Base-by-base conservation (phyloP, 768 basidiomycete genomes). In the Cystobasidium tubakii region DNA sequence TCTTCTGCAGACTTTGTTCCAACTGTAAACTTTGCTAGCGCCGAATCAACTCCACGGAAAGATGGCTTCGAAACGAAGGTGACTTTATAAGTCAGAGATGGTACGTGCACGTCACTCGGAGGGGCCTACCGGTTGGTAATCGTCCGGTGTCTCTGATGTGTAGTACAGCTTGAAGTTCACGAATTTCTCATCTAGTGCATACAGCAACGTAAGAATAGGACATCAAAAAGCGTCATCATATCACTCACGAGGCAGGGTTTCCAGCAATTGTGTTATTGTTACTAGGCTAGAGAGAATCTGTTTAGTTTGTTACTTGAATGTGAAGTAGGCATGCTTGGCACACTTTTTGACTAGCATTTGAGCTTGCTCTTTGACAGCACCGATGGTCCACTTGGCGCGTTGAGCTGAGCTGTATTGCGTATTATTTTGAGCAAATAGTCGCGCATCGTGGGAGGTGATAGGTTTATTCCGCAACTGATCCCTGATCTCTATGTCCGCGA, bases 81-180 rank as follows among this genome's bases (percentile, higher is more conserved):
- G 31, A 21, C 6, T 1, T 50, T 10, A 39, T 10, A 36, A 15
- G 34, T 0, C 60, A 34, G n/a, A 31, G n/a, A 42, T 10, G 25
- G 31, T 36, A 31, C 71, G 42, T 12, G 76, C 74, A 31, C 60
- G 57, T 92, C 6, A 39, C 21, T 9, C 21, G 7, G n/a, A 17
- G 46, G 46, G 92, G 80, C 88, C 83, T 0, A 89, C 89, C 4
- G 92, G 92, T 79, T 94, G 89, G 77, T 94, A 94, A 64, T 91
- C 88, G 10, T 84, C 82, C 0, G 92, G 92, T 15, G 90, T 88
- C 25, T 86, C 84, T 60, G 90, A 87, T 17, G 88, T 89, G 80
- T 92, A 93, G 79, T 89, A 91, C 13, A 91, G 81, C 79, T 94
- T 93, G 83, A 93, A 90, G 25, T 88, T 90, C n/a, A 91, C 90